Conservation (phyloP, 1,284 basidiomycete species). For the Malassezia pachydermatis region DNA sequence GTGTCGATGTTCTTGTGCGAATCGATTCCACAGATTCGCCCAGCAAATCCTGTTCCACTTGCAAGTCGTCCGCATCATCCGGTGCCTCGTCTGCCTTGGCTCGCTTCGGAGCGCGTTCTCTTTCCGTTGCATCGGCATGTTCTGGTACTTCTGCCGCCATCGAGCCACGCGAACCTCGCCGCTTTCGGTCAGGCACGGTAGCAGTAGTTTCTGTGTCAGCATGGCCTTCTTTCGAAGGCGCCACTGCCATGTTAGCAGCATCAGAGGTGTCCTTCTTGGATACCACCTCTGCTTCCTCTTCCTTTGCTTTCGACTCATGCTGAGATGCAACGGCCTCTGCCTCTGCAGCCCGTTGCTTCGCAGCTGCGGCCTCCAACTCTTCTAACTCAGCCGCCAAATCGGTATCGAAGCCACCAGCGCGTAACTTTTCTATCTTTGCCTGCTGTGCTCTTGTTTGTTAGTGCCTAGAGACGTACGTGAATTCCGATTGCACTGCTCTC, state of each 20-base stretch:
- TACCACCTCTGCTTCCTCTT: no score
- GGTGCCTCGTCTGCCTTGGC: slow-evolving; percentile 6
- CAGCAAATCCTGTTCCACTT: slow-evolving; percentile 18
- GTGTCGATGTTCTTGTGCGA: no score
- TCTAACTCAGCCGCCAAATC: slow-evolving; percentile 12
- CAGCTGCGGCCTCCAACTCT: background rate
- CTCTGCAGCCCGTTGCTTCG: background rate
- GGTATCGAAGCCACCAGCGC: slow-evolving; percentile 22
- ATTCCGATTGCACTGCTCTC: slow-evolving; percentile 29
- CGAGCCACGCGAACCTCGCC: no score
- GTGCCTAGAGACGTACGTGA: slow-evolving; percentile 13
- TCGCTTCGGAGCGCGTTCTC: background rate
- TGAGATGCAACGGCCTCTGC: background rate
- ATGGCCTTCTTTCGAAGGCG: no score
- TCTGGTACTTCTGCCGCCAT: no score
- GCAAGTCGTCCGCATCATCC: slow-evolving; percentile 5
- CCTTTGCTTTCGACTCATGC: no score
- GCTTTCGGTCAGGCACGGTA: no score
- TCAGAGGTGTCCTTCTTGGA: no score
- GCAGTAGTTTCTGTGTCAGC: no score
- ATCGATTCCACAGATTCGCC: slow-evolving; percentile 1
- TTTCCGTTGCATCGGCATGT: background rate
- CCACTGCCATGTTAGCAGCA: no score
- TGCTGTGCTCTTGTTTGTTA: slow-evolving; percentile 14
- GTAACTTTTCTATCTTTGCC: slow-evolving; percentile 27